Evolutionary conservation across 768 basidiomycete species (phyloP).

Genomic region (Lactifluus hygrophoroides): DNA sequence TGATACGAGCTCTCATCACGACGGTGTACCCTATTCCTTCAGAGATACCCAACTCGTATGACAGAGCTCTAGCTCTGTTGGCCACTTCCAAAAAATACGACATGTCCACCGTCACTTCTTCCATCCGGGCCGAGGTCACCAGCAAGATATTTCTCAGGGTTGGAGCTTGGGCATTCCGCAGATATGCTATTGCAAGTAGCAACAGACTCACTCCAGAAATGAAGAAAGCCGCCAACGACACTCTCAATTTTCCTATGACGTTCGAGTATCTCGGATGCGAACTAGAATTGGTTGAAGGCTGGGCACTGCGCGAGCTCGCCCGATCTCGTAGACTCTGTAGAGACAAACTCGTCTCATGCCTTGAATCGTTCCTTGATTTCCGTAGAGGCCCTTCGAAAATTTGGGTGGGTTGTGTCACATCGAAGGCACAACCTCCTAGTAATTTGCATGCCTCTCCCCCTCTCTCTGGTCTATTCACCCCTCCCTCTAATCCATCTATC

Average conservation of each 20-base stretch:
- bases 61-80: slow-evolving; percentile 1
- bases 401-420: background rate
- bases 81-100: slow-evolving; percentile 23
- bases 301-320: background rate
- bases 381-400: background rate
- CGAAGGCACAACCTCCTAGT: background rate
- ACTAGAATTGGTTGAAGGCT: background rate
- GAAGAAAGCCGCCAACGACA: background rate
- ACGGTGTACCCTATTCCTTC: slow-evolving; percentile 9
- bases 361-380: background rate
- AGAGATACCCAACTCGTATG: background rate
- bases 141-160: background rate
- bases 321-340: background rate
- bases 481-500: too few relatives aligned
- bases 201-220: background rate
- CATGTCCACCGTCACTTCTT: slow-evolving; percentile 7
- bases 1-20: slow-evolving; percentile 3
- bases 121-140: background rate
- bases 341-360: background rate
- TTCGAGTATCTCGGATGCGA: background rate
- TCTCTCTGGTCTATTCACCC: too few relatives aligned
- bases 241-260: background rate
- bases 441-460: too few relatives aligned
- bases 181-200: slow-evolving; percentile 15
- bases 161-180: slow-evolving; percentile 6